These are phyloP conservation scores for Boletales sp. DNA, from an alignment of 768 basidiomycete species.

Conservation along the genomic window DNA sequence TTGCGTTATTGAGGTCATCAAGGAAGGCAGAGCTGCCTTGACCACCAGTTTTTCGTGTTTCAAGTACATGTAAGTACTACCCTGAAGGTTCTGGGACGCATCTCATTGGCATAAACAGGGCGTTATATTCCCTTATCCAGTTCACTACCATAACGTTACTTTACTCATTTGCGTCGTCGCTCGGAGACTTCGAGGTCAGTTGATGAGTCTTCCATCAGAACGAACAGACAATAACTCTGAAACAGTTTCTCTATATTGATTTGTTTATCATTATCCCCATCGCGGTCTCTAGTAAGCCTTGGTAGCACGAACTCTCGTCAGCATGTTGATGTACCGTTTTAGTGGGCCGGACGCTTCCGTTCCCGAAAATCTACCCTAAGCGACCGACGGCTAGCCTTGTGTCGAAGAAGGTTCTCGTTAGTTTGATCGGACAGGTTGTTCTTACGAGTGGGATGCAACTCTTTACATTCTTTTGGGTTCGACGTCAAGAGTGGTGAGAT, in stretches of 20 bases:
- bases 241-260: conserved; percentile 93
- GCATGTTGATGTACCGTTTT: conserved; percentile 8
- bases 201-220: neutral
- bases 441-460: conserved; percentile 81
- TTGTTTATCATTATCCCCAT: conserved; percentile 97
- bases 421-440: conserved; percentile 88
- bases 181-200: conserved; percentile 92
- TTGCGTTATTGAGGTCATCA: conserved; percentile 95
- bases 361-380: conserved; percentile 79
- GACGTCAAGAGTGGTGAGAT: conserved; percentile 74
- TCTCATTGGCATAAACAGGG: conserved; percentile 52
- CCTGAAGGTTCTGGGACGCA: neutral
- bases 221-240: conserved; percentile 7
- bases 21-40: conserved; percentile 91
- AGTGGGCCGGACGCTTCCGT: conserved; percentile 97
- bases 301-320: neutral
- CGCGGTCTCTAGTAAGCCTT: conserved; percentile 84
- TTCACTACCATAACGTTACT: conserved; percentile 96
- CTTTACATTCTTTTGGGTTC: conserved; percentile 89
- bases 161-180: conserved; percentile 93
- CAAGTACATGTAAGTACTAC: conserved; percentile 88
- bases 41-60: conserved; percentile 99
- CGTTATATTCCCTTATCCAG: conserved; percentile 96
- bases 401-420: conserved; percentile 90
- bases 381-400: conserved; percentile 94